phyloP scores from a whole-genome alignment of 306 rosid genomes.

The Quercus wislizeni region DNA sequence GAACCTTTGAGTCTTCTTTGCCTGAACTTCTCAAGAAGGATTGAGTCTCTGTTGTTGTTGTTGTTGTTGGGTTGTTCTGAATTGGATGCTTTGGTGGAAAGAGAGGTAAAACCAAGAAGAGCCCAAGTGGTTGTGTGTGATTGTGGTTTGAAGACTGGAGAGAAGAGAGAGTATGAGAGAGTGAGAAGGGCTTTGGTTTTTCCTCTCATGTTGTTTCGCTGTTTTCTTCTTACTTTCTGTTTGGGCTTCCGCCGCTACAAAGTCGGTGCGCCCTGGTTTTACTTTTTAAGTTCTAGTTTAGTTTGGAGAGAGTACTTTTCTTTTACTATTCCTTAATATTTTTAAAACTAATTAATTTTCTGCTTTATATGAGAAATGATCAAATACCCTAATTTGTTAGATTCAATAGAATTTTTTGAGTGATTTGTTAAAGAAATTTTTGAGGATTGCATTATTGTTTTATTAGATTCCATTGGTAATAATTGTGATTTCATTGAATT shows the following conservation, averaged over 20 bases:
- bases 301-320: background rate
- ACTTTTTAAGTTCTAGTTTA: background rate
- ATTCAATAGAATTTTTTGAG: too few species aligned
- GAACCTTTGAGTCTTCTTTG: conserved; percentile 18
- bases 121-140: conserved; percentile 24
- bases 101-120: conserved; percentile 48
- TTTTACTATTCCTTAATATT: too few species aligned
- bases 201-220: conserved; percentile 11
- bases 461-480: too few species aligned
- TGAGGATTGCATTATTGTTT: too few species aligned
- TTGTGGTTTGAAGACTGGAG: conserved; percentile 25
- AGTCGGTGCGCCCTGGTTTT: background rate
- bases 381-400: too few species aligned
- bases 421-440: too few species aligned
- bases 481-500: too few species aligned
- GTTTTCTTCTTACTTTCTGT: background rate
- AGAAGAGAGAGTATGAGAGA: conserved; percentile 46
- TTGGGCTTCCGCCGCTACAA: background rate
- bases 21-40: conserved; percentile 22
- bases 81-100: conserved; percentile 36
- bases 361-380: too few species aligned
- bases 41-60: background rate
- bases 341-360: too few species aligned
- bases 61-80: background rate
- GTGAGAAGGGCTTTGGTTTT: conserved; percentile 57